Evolutionary conservation across 331 rosid species (phyloP), one percentile per base, ranked within the genome.

Genomic region (Malus hybrid): DNA sequence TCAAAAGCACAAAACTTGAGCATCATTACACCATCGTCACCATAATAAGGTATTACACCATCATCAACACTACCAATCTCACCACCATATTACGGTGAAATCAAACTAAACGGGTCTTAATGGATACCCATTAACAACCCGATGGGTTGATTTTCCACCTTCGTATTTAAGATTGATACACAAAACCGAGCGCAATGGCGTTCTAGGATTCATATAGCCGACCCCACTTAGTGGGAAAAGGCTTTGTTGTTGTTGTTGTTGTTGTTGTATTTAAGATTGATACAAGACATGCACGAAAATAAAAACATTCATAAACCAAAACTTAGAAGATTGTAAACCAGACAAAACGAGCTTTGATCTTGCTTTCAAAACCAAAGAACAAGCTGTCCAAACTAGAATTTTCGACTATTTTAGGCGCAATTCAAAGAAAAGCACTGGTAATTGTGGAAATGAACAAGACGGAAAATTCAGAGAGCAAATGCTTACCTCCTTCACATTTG

Each of bases 401-500:
- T 16, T 63, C 28, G 8, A 28, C 36, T 26, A 28, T 1, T 13
- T 15, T 16, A 3, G 11, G 22, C 42, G 10, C 65, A n/a, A 7
- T 4, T 56, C 3, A 6, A 57, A 56, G 52, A 71, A 71, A 34
- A 14, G 36, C 46, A 22, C 34, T 24, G 2, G 26, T 3, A 57
- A 24, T 3, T 70, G 39, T 30, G 30, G n/a, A 72, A 36, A 19
- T 6, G 11, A 22, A 71, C 7, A 5, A n/a, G 10, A 3, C 7
- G 7, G n/a, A 7, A 39, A 65, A 20, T 16, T 33, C 71, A 53
- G 1, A 2, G 16, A 28, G 26, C 8, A 65, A 61, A 24, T 19
- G 28, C 77, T 78, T 81, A 91, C 99, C 96, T 91, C 92, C 70
- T 87, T 84, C 4, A 52, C 79, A 71, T 78, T 74, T 46, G 81